Percentiles rank a stretch among this genome's conserved stretches.
Evolutionary conservation across 176 grass and related monocot genomes (phyloP).

Genomic region (Oropetium thomaeum): DNA sequence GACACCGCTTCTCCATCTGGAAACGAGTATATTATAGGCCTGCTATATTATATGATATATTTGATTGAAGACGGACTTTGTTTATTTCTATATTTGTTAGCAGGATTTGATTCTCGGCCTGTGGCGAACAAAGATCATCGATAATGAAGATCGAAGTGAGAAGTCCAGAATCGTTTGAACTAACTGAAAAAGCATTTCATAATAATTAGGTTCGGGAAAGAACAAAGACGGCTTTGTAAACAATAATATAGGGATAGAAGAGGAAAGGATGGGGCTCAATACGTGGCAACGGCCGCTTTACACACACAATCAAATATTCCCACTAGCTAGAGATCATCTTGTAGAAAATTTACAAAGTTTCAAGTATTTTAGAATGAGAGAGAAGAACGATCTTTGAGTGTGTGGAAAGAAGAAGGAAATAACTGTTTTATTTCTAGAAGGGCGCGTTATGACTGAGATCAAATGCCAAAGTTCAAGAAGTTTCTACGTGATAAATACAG

Average conservation of each 20-base stretch:
- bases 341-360: background rate
- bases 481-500: too few relatives aligned
- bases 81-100: background rate
- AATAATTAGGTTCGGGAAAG: slow-evolving; percentile 18
- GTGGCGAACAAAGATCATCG: background rate
- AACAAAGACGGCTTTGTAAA: slow-evolving; percentile 17
- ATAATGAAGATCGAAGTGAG: background rate
- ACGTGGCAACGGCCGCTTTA: slow-evolving; percentile 39
- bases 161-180: slow-evolving; percentile 11
- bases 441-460: too few relatives aligned
- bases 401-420: background rate
- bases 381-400: background rate
- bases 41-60: too few relatives aligned
- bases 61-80: background rate
- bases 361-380: background rate
- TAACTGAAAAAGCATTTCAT: slow-evolving; percentile 2
- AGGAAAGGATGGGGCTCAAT: slow-evolving; percentile 2
- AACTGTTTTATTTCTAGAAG: background rate
- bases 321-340: slow-evolving; percentile 7
- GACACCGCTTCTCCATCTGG: slow-evolving; percentile 1
- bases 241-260: background rate
- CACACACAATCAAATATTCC: slow-evolving; percentile 44
- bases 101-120: slow-evolving; percentile 30
- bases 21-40: background rate
- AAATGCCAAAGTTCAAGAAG: too few relatives aligned